Conservation (phyloP, 352 stramenopile species). For the Globisporangium cylindrosporum region DNA sequence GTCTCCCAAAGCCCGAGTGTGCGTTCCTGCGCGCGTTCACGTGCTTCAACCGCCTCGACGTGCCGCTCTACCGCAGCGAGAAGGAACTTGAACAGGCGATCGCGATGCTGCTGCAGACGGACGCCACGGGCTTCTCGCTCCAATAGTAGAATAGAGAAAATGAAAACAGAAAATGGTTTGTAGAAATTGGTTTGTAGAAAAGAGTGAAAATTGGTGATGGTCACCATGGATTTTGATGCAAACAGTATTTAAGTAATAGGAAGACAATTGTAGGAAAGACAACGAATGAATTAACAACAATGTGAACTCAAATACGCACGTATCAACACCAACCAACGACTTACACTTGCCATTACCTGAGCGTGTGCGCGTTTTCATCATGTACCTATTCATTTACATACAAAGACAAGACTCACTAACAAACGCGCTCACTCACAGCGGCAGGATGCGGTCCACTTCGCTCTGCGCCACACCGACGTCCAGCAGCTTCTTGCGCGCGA, state of each 20-base stretch:
- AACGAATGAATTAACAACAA: neutral
- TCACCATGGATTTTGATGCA: neutral
- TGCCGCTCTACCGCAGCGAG: slow-evolving; percentile 87
- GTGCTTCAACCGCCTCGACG: slow-evolving; percentile 70
- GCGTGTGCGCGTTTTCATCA: neutral
- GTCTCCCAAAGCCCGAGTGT: slow-evolving; percentile 28
- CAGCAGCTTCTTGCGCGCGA: slow-evolving; percentile 46
- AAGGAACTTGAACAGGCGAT: slow-evolving; percentile 85
- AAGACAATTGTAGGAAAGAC: neutral
- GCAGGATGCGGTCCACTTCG: slow-evolving; percentile 23
- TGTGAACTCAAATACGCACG: neutral
- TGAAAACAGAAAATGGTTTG: slow-evolving; percentile 6
- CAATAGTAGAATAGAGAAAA: slow-evolving; percentile 38
- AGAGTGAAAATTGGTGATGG: slow-evolving; percentile 2
- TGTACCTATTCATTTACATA: neutral
- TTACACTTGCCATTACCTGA: neutral
- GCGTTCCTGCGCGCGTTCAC: slow-evolving; percentile 30
- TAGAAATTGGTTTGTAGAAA: neutral
- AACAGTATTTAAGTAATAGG: neutral
- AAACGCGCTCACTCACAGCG: slow-evolving; percentile 11
- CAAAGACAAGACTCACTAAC: neutral
- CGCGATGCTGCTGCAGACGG: slow-evolving; percentile 85
- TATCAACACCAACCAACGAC: neutral
- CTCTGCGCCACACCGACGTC: slow-evolving; percentile 23
- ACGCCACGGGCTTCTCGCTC: slow-evolving; percentile 89